Base-by-base conservation (phyloP, 164 flowering plant species). In the Chloranthus sessilifolius region DNA sequence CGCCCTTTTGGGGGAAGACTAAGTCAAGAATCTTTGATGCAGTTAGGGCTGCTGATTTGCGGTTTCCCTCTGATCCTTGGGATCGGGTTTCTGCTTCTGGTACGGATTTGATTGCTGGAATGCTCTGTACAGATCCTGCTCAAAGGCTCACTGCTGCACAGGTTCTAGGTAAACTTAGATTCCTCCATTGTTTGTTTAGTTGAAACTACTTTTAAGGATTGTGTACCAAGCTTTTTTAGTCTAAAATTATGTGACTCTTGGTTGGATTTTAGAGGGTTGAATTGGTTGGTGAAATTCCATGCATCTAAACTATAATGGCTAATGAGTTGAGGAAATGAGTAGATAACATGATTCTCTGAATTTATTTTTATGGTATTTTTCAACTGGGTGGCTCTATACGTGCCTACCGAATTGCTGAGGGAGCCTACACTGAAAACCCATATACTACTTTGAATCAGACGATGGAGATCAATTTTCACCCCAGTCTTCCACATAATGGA, bases 1-100 rank as follows among this genome's bases (percentile, higher is more conserved):
- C 95, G 0, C 95, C 95, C 12, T 85, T 85, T 59, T 83, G 88
- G 83, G 95, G 95, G 28, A 80, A 82, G 66, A 82, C 94, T 8
- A 81, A 80, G 55, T 79, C 88, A 11, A 57, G 57, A 56, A 90
- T 86, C 35, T 90, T 90, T 61, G 83, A 90, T 53, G 86, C 90
- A 40, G 95, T 90, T 36, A 72, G 81, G 56, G 79, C 82, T 35
- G 92, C 92, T 31, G 73, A 79, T 64, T 53, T 89, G 48, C 60
- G 74, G 34, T 90, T 86, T 58, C 83, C 85, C 19, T 55, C 81
- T 15, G 74, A 78, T 54, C 74, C 70, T 21, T 90, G 90, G 94
- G 74, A 74, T 64, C 50, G 7, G 1, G 55, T 86, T 50, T 80
- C 95, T 55, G 47, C 56, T 43, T 73, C 78, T 46, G 94, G 88